Evolutionary conservation across 2,329 filamentous ascomycete genomes (phyloP).

Genomic region (Akanthomyces muscarius): DNA sequence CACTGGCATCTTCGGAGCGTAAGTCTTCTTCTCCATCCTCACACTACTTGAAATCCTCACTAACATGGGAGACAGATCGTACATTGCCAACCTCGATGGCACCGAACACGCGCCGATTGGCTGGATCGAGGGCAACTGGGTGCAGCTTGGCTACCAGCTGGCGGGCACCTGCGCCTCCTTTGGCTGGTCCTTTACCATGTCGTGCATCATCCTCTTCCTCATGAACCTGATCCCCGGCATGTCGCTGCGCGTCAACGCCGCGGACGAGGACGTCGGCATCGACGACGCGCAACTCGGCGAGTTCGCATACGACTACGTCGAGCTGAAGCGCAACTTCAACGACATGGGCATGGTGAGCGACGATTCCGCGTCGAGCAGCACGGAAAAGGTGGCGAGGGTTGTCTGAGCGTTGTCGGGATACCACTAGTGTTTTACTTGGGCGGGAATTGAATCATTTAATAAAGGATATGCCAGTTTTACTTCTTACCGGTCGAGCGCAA

Average conservation of each 20-base stretch:
- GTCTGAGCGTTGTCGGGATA: neutral
- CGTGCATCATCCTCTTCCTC: constrained; percentile 64
- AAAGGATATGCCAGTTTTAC: neutral
- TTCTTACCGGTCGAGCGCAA: too few relatives aligned
- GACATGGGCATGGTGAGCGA: constrained; percentile 25
- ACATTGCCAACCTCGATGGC: constrained; percentile 72
- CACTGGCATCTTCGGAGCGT: constrained; percentile 74
- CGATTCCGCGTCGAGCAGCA: constrained; percentile 23
- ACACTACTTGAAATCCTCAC: constrained; percentile 17
- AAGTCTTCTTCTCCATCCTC: constrained; percentile 27
- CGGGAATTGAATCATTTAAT: neutral
- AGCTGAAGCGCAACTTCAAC: constrained; percentile 61
- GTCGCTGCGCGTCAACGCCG: constrained; percentile 61
- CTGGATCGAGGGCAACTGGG: constrained; percentile 67
- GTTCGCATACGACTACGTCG: constrained; percentile 81
- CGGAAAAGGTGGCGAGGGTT: constrained; percentile 27
- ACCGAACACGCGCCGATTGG: constrained; percentile 55
- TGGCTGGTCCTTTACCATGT: constrained; percentile 63
- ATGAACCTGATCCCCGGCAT: constrained; percentile 69
- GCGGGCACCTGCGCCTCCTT: constrained; percentile 63
- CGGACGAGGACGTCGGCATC: constrained; percentile 65
- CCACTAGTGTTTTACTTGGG: neutral
- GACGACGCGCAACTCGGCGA: constrained; percentile 77
- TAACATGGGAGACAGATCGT: constrained; percentile 42
- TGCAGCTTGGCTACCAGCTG: constrained; percentile 68